Evolutionary conservation across 2,329 filamentous ascomycete species (phyloP), one percentile per base, ranked within the genome.

Genomic region (Nothomitra cinnamomea): DNA sequence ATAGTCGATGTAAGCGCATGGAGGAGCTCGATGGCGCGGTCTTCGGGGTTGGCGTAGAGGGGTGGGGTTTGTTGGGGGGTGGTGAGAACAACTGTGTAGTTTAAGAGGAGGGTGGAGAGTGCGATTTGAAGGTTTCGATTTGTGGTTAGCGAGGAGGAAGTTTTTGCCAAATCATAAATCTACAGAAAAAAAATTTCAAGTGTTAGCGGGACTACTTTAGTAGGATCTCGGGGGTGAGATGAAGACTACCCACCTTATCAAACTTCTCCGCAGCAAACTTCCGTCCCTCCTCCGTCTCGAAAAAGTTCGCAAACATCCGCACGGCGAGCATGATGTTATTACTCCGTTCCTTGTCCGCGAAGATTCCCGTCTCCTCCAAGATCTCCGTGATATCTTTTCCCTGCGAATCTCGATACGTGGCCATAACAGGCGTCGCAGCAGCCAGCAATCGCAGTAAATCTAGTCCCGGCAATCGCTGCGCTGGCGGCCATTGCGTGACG

Each of bases 301-400:
- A 95, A 6, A 95, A 71, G 60, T 98, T 98, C 28, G 80, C 82
- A 50, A 96, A 74, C 13, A 83, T 78, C 2, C 92, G 84, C 12
- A 87, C 73, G 0, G 83, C 82, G 73, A 98, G 85, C 83, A 96
- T 95, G 10, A 80, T 78, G 59, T 87, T 87, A 66, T 95, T 95
- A 38, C 80, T 80, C 0, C 83, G 72, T 1, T 78, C 73, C 0
- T 75, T 69, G 3, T 68, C 65, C 7, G 79, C 74, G 53, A 83
- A 79, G 1, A 80, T 72, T 1, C 67, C 77, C 51, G 74, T 78
- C 43, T 64, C 65, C 35, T 80, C 72, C 5, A 95, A 69, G 1
- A 71, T 68, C 6, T 76, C 69, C 2, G 85, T 65, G n/a, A 89
- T 69, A 36, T 78, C 81, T 2, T 70, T 71, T 28, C 73, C 69